Percentiles rank a stretch among this genome's conserved stretches.
These are phyloP conservation scores for Parietaria judaica DNA, from an alignment of 306 rosid species.

Conservation along the genomic window DNA sequence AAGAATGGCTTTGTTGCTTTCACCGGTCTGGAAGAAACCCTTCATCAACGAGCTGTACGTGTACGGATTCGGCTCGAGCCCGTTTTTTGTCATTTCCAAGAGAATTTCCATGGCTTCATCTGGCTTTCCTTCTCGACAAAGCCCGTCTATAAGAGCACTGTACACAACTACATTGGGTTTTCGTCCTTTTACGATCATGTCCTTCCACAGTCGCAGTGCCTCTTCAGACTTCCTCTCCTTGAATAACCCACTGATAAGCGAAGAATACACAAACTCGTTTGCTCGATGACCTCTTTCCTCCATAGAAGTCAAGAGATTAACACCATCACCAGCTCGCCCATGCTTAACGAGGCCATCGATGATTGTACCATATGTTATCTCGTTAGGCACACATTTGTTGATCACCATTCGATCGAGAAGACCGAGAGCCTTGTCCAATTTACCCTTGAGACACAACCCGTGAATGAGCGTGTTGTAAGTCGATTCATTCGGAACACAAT, in stretches of 20 bases:
- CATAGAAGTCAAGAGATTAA: slow-evolving; percentile 43
- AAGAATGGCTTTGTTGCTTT: slow-evolving; percentile 52
- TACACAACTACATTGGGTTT: slow-evolving; percentile 59
- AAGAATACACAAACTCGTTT: slow-evolving; percentile 65
- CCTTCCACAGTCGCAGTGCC: slow-evolving; percentile 70
- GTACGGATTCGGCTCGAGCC: slow-evolving; percentile 58
- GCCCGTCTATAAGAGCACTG: slow-evolving; percentile 74
- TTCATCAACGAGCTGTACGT: slow-evolving; percentile 75
- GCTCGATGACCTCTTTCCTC: slow-evolving; percentile 65
- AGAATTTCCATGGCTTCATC: slow-evolving; percentile 54
- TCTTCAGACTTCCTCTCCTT: slow-evolving; percentile 64
- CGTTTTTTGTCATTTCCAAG: slow-evolving; percentile 56
- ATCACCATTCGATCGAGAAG: slow-evolving; percentile 61
- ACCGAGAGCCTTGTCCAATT: slow-evolving; percentile 72
- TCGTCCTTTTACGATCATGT: slow-evolving; percentile 58
- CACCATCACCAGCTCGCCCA: slow-evolving; percentile 66
- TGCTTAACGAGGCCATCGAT: slow-evolving; percentile 77
- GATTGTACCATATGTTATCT: slow-evolving; percentile 80
- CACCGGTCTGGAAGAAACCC: slow-evolving; percentile 60
- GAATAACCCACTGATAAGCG: slow-evolving; percentile 79
- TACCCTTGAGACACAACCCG: slow-evolving; percentile 82
- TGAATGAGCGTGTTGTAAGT: slow-evolving; percentile 75
- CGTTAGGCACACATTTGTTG: slow-evolving; percentile 67
- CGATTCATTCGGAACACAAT: slow-evolving; percentile 75
- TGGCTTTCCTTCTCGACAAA: slow-evolving; percentile 67